Base-by-base conservation (phyloP, 305 asterid species). In the Fraxinus platypoda region DNA sequence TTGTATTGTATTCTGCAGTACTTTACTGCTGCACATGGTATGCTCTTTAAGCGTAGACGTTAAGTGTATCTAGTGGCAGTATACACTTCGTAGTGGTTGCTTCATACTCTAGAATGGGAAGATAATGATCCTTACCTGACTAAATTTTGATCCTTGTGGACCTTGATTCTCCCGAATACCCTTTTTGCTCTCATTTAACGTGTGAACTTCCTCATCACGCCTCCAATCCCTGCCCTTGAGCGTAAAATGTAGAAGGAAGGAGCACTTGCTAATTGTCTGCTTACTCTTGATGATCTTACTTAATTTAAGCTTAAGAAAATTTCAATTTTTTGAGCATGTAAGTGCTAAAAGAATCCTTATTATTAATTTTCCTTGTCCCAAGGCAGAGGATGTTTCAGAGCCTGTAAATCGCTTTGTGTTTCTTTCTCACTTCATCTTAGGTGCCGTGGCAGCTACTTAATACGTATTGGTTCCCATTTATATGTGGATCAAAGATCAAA, bases 401-500 rank as follows among this genome's bases (percentile, higher is more conserved):
- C 95, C 99, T 0, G 90, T 87, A 76, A 94, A 94, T 73, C 94
- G 91, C 0, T 74, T 86, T 7, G 92, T 89, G 49, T 95, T 95
- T 78, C 81, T 90, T 21, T 25, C 75, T 13, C 94, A 97, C 57
- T 85, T 95, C 82, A 8, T 93, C 72, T 92, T 94, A 8, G 99
- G 99, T n/a, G 91, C 88, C 71, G 35, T 88, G 87, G 99, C 99
- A 7, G 96, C 86, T 62, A 71, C 96, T 25, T 95, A 92, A 91
- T 92, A 85, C 37, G 95, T 93, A 15, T 82, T 94, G 84, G 95
- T 95, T 86, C 98, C 99, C 15, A 89, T 95, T 59, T 95, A 93
- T 90, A 94, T 95, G 99, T 95, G 98, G 99, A 80, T 94, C 86
- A 94, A 95, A 88, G 97, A 95, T 83, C 98, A 83, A 81, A 86